These are phyloP conservation scores for Fragilaria crotonensis DNA, from an alignment of 108 stramenopile genomes.

Conservation along the genomic window DNA sequence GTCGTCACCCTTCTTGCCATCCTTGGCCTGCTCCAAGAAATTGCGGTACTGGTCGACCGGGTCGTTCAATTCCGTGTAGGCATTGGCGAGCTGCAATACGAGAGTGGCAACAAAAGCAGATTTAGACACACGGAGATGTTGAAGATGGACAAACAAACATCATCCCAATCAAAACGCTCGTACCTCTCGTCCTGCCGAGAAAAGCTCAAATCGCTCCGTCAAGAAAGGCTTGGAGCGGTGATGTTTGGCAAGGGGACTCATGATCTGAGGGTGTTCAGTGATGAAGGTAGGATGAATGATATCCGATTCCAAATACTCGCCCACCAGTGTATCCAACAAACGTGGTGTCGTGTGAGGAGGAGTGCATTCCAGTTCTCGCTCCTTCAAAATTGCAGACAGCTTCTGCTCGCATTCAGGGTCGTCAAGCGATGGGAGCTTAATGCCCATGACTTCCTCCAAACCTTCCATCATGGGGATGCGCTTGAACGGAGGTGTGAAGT, in stretches of 20 bases:
- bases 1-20: constrained; percentile 94
- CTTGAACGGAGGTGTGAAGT: constrained; percentile 97
- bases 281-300: constrained; percentile 87
- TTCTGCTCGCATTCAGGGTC: constrained; percentile 79
- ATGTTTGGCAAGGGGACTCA: constrained; percentile 99
- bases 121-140: constrained; percentile 12
- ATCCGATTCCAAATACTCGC: constrained; percentile 92
- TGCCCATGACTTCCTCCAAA: constrained; percentile 84
- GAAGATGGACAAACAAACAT: neutral
- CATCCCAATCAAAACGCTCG: constrained; percentile 10
- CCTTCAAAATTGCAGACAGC: constrained; percentile 59
- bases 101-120: too few relatives aligned
- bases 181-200: constrained; percentile 95
- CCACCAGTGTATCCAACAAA: constrained; percentile 95
- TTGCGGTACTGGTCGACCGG: constrained; percentile 92
- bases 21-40: constrained; percentile 93
- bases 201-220: constrained; percentile 99
- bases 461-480: constrained; percentile 96
- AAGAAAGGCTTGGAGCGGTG: constrained; percentile 90
- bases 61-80: constrained; percentile 99
- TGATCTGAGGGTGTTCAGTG: constrained; percentile 96
- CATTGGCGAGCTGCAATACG: constrained; percentile 87
- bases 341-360: constrained; percentile 95
- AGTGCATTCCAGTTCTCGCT: constrained; percentile 83
- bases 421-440: constrained; percentile 80